Conservation (phyloP, 2,329 filamentous ascomycete genomes). For the Teratosphaeria nubilosa region DNA sequence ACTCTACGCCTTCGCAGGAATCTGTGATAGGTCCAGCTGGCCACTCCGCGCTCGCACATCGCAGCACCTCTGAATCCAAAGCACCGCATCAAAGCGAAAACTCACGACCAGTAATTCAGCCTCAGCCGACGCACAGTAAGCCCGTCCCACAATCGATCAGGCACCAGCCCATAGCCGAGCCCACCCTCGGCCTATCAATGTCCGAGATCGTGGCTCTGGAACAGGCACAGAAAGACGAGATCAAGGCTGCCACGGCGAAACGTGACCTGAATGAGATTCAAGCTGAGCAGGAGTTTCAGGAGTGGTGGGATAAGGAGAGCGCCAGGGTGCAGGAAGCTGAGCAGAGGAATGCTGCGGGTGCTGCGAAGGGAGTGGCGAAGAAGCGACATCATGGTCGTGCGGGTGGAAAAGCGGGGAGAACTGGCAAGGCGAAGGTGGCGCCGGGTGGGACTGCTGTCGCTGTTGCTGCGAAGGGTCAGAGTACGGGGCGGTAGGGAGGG, state of each 20-base stretch:
- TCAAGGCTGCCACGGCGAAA: conserved; percentile 77
- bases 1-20: conserved; percentile 4
- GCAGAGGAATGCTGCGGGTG: conserved; percentile 7
- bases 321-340: conserved; percentile 42
- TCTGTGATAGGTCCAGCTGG: conserved; percentile 11
- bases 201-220: conserved; percentile 84
- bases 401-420: conserved; percentile 7
- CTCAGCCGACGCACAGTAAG: conserved; percentile 24
- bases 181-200: conserved; percentile 61
- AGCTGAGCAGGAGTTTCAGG: conserved; percentile 89
- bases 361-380: conserved; percentile 6
- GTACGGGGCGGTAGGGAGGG: background rate
- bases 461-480: background rate
- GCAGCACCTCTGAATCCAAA: conserved; percentile 9
- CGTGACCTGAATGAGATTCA: conserved; percentile 90
- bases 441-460: background rate
- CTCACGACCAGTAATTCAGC: conserved; percentile 1
- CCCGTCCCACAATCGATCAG: conserved; percentile 36
- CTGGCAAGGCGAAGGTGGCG: background rate
- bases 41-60: conserved; percentile 14
- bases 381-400: conserved; percentile 11
- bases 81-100: conserved; percentile 11
- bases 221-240: conserved; percentile 68
- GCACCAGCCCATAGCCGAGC: conserved; percentile 49
- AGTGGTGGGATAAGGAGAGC: conserved; percentile 90